Evolutionary conservation across 305 asterid species (phyloP).

Genomic region (Solanum hybrid): DNA sequence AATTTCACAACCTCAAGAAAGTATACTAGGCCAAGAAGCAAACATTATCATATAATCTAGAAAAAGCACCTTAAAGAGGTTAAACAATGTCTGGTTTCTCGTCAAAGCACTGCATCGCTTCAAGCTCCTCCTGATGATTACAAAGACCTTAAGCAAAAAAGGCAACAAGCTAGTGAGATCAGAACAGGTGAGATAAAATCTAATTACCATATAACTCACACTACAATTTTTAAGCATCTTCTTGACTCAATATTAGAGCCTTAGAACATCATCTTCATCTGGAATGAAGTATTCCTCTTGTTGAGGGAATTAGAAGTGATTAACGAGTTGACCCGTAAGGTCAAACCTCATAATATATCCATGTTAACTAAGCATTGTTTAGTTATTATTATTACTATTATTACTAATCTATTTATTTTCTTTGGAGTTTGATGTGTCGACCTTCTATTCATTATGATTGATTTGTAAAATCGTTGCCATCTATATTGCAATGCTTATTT

Average conservation of each 20-base stretch:
- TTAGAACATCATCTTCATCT: background rate
- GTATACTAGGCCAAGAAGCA: background rate
- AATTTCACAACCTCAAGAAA: background rate
- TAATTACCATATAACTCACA: background rate
- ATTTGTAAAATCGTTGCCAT: background rate
- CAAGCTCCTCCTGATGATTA: constrained; percentile 81
- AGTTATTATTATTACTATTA: background rate
- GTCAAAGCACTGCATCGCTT: constrained; percentile 98
- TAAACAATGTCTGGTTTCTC: constrained; percentile 72
- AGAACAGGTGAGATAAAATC: background rate
- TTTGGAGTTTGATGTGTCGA: background rate
- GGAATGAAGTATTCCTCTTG: background rate
- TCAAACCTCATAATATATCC: background rate
- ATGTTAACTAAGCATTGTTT: background rate
- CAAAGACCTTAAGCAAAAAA: constrained; percentile 43
- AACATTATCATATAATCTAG: background rate
- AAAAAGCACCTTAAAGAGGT: constrained; percentile 73
- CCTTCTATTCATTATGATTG: background rate
- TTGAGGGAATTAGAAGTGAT: background rate
- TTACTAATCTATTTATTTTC: background rate
- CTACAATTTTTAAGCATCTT: background rate
- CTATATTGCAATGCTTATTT: background rate
- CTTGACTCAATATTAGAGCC: background rate
- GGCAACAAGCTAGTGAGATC: constrained; percentile 7
- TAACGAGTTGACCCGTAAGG: background rate